Conservation (phyloP, 108 stramenopile genomes). For the Cyclotella choctawhatcheeana region DNA sequence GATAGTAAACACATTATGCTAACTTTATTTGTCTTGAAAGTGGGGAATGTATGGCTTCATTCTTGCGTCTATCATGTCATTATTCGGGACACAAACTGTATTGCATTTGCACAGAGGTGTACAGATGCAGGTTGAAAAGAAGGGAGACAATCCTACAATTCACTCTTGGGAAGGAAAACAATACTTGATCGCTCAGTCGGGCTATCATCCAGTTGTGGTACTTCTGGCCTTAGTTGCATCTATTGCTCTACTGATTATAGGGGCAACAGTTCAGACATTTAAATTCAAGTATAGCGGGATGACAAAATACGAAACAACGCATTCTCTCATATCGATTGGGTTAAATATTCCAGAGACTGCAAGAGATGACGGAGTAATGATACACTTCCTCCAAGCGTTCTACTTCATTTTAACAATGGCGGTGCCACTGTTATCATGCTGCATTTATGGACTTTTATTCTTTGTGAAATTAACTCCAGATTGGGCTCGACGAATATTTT, state of each 20-base stretch:
- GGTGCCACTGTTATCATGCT: neutral
- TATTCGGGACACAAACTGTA: neutral
- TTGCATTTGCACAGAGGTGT: slow-evolving; percentile 7
- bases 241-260: neutral
- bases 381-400: neutral
- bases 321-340: neutral
- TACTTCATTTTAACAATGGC: slow-evolving; percentile 3
- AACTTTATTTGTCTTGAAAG: neutral
- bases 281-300: neutral
- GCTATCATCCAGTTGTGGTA: neutral
- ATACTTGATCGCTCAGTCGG: neutral
- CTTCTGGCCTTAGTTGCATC: neutral
- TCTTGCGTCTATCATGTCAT: neutral
- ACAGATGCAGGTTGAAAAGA: neutral
- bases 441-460: slow-evolving; percentile 2
- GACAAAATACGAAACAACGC: neutral
- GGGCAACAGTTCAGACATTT: neutral
- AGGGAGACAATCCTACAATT: neutral
- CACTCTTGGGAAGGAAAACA: slow-evolving; percentile 1
- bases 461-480: neutral
- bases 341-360: neutral
- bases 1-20: neutral
- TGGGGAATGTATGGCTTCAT: slow-evolving; percentile 5
- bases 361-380: neutral
- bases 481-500: neutral